Evolutionary conservation across 1,284 basidiomycete species (phyloP), one percentile per base, ranked within the genome.

Genomic region (Ceratobasidium sp.): DNA sequence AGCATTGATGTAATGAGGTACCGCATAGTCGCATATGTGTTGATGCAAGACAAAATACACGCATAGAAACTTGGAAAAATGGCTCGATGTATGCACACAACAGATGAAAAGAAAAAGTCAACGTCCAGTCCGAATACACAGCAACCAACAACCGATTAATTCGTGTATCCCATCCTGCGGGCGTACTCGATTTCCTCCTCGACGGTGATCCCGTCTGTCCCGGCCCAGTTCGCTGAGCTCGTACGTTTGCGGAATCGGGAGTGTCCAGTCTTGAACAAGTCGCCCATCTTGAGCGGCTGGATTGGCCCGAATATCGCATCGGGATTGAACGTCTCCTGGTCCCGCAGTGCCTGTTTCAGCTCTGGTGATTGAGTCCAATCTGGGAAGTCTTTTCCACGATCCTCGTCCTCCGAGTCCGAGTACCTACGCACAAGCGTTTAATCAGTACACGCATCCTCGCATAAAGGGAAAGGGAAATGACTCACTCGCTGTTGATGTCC

Each of bases 181-280:
- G 91, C 94, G 81, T 98, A 98, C 78, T 95, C 93, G 74, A 87
- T 85, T 83, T 96, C 90, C 82, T 98, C 96, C 77, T 92, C 89
- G 47, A 86, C 83, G 7, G 95, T 96, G 77, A 98, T 84, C 45
- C 90, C 87, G 84, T 98, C 96, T 17, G 91, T 85, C 19, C 94
- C 94, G 19, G 89, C 89, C 96, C 96, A 98, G 82, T 97, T 97
- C 53, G 96, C 97, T 22, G 94, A 96, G 79, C 93, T 96, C 7
- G 95, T 95, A 69, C 96, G 87, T 15, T 93, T 91, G 75, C 95
- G 87, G 85, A 98, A 97, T 62, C 85, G 84, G 67, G 81, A 80
- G 9, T 79, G 78, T 8, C 92, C 88, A 75, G 90, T 92, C 69
- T 91, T 90, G 80, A 85, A 84, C 77, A 87, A 81, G 76, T 86